These are phyloP conservation scores for Phytophthora boehmeriae DNA, from an alignment of 352 stramenopile species.

Conservation along the genomic window DNA sequence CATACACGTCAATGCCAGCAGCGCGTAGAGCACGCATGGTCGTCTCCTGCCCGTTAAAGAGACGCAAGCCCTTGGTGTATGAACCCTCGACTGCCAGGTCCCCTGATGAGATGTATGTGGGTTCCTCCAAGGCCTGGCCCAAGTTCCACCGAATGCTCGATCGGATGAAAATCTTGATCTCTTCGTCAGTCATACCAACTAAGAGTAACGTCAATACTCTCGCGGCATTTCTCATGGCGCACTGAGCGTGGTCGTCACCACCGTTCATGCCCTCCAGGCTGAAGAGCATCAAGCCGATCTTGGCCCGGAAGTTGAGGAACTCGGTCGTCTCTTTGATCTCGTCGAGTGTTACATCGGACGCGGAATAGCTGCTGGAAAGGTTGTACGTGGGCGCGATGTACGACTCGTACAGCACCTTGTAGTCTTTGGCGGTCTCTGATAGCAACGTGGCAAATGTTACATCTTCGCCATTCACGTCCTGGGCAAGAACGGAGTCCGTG, in stretches of 20 bases:
- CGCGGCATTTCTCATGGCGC: constrained; percentile 51
- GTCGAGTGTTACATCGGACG: constrained; percentile 25
- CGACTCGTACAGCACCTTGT: constrained; percentile 55
- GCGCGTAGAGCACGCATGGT: constrained; percentile 57
- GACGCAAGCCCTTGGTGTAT: constrained; percentile 58
- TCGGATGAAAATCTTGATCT: constrained; percentile 55
- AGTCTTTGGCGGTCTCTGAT: constrained; percentile 40
- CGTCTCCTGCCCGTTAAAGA: constrained; percentile 69
- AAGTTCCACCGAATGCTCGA: constrained; percentile 60
- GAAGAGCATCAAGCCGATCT: constrained; percentile 53
- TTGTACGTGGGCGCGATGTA: constrained; percentile 60
- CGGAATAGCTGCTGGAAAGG: constrained; percentile 32
- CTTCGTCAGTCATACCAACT: constrained; percentile 54
- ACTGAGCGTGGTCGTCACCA: constrained; percentile 42
- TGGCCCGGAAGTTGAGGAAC: constrained; percentile 68
- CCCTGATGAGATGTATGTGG: constrained; percentile 43
- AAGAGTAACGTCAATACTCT: constrained; percentile 59
- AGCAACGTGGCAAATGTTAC: constrained; percentile 47
- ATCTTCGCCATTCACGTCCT: constrained; percentile 44
- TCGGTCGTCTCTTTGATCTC: constrained; percentile 46
- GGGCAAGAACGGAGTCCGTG: constrained; percentile 48
- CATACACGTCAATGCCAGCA: constrained; percentile 49
- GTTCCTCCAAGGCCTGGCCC: constrained; percentile 39
- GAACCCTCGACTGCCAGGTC: constrained; percentile 42
- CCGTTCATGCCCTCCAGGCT: constrained; percentile 52